Conservation (phyloP, 2,329 filamentous ascomycete genomes). For the Rutstroemia sp. region DNA sequence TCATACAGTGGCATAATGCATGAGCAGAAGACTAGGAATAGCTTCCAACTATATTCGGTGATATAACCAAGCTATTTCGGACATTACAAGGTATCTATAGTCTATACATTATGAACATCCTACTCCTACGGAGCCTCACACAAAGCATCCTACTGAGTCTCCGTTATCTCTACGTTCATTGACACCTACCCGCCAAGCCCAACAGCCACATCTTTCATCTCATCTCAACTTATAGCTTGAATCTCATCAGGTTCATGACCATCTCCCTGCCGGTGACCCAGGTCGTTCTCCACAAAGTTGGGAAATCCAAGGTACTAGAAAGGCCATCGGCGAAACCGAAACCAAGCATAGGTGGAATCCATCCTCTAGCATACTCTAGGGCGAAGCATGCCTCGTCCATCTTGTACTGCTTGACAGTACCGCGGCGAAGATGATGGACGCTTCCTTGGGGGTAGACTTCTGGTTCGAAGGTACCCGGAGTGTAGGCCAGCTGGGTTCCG, state of each 20-base stretch:
- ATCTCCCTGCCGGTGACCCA: conserved; percentile 70
- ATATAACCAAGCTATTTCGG: no score
- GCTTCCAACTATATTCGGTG: not conserved
- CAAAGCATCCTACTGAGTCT: not conserved
- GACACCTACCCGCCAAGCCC: not conserved
- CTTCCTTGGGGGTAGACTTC: conserved; percentile 63
- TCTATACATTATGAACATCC: not conserved
- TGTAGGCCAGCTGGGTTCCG: conserved; percentile 71
- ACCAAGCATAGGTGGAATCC: conserved; percentile 89
- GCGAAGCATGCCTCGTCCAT: conserved; percentile 73
- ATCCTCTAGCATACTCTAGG: conserved; percentile 76
- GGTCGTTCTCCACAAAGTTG: conserved; percentile 76
- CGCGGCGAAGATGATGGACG: conserved; percentile 65
- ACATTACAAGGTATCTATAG: conserved; percentile 1
- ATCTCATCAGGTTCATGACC: conserved; percentile 58
- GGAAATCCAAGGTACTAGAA: conserved; percentile 73
- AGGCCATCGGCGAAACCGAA: conserved; percentile 83
- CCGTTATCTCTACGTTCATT: not conserved
- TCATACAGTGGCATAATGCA: no score
- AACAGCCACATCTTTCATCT: not conserved
- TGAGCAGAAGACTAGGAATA: no score
- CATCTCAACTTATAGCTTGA: not conserved
- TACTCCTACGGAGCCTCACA: not conserved
- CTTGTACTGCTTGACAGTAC: conserved; percentile 73
- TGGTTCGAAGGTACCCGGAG: conserved; percentile 56